A percentile compares a stretch with the other conserved stretches of the same genome.
phyloP scores from a whole-genome alignment of 1,284 basidiomycete genomes.

The Moesziomyces aphidis region DNA sequence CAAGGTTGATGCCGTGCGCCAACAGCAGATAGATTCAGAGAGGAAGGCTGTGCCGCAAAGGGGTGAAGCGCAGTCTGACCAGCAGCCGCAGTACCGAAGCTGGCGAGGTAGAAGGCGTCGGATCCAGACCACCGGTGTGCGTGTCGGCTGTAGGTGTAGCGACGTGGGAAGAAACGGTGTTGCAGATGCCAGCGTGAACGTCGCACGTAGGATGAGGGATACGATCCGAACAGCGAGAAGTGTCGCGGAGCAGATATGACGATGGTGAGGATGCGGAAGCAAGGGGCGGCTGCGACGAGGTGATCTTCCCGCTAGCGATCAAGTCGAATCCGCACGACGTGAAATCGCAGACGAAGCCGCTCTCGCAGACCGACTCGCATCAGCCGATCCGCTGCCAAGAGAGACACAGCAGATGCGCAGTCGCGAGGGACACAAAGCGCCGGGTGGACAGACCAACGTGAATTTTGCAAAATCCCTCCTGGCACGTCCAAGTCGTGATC shows the following conservation, averaged over 20 bases:
- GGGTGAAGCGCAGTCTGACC: background rate
- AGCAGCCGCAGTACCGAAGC: background rate
- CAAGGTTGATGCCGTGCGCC: too few species aligned
- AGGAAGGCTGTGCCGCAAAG: background rate
- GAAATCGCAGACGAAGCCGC: background rate
- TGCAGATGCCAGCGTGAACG: background rate
- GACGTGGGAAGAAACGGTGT: background rate
- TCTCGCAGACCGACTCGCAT: too few species aligned
- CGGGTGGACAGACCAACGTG: conserved; percentile 13
- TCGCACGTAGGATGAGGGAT: background rate
- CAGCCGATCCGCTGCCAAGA: too few species aligned
- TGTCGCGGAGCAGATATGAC: background rate
- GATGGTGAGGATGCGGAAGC: background rate
- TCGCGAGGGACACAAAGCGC: background rate
- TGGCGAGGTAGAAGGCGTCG: background rate
- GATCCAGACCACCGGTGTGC: background rate
- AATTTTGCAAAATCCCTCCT: background rate
- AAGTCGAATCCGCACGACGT: background rate
- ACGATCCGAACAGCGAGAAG: background rate
- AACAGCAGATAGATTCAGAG: background rate
- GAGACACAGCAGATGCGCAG: too few species aligned
- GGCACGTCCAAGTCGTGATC: conserved; percentile 12
- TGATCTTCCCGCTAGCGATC: background rate
- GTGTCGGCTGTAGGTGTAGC: too few species aligned
- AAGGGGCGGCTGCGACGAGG: background rate